Evolutionary conservation across 1,139 yeast species (phyloP).

Genomic region (Citeromyces hawaiiensis): DNA sequence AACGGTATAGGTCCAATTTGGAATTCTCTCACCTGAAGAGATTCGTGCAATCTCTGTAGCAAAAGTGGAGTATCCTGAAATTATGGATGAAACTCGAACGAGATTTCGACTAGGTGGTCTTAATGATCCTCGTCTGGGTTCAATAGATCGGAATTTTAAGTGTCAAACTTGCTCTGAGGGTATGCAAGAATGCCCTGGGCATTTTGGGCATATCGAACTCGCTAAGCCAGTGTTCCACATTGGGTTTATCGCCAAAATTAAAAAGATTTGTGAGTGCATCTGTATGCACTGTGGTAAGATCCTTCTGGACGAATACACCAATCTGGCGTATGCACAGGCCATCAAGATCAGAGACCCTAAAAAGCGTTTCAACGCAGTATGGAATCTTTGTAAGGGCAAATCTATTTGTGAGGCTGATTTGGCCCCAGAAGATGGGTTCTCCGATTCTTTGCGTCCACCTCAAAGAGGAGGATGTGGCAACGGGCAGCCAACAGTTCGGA

Average conservation of each 20-base stretch:
- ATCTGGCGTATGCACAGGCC: slow-evolving; percentile 83
- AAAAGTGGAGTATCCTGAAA: slow-evolving; percentile 94
- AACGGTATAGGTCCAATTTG: slow-evolving; percentile 65
- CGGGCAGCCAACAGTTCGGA: slow-evolving; percentile 88
- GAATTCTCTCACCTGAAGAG: slow-evolving; percentile 95
- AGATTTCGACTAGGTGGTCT: slow-evolving; percentile 95
- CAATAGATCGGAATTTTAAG: slow-evolving; percentile 91
- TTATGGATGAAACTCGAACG: slow-evolving; percentile 94
- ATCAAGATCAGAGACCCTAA: slow-evolving; percentile 86
- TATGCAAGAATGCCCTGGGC: slow-evolving; percentile 99
- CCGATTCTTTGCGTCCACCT: slow-evolving; percentile 17
- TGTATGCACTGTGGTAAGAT: slow-evolving; percentile 98
- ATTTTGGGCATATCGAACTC: slow-evolving; percentile 95
- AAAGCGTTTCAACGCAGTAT: slow-evolving; percentile 91
- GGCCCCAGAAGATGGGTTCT: slow-evolving; percentile 48
- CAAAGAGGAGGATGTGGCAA: slow-evolving; percentile 96
- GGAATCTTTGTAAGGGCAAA: slow-evolving; percentile 84
- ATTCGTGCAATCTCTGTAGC: slow-evolving; percentile 95
- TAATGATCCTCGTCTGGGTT: slow-evolving; percentile 93
- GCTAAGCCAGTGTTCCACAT: slow-evolving; percentile 98
- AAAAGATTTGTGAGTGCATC: slow-evolving; percentile 89
- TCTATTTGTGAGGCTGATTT: slow-evolving; percentile 92
- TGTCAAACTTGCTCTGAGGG: slow-evolving; percentile 99
- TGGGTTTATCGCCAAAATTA: slow-evolving; percentile 87
- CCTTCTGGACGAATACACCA: slow-evolving; percentile 64